These are phyloP conservation scores for Lenwebbia sp. DNA, from an alignment of 345 rosid genomes.

Conservation along the genomic window DNA sequence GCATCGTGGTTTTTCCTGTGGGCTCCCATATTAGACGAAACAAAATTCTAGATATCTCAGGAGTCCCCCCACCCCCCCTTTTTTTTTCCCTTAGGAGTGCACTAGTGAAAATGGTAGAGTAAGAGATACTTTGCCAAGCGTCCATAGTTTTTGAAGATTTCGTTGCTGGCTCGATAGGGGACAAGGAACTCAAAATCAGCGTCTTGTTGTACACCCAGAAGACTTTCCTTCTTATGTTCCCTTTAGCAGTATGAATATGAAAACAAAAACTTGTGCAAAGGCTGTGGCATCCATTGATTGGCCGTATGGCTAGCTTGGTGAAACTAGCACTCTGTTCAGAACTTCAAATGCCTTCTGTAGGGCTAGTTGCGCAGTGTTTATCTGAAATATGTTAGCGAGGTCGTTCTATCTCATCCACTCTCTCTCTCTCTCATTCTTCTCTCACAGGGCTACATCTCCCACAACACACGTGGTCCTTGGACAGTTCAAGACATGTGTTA, in stretches of 20 bases:
- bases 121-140: neutral
- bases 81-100: neutral
- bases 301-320: neutral
- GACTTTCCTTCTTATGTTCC: neutral
- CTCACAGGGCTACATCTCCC: constrained; percentile 62
- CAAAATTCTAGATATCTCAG: neutral
- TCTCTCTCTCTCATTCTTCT: neutral
- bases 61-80: too few species aligned
- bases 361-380: neutral
- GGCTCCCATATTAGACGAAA: neutral
- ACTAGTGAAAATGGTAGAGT: neutral
- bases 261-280: neutral
- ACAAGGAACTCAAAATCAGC: neutral
- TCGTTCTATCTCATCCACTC: neutral
- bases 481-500: constrained; percentile 68
- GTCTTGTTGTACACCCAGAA: neutral
- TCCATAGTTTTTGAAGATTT: neutral
- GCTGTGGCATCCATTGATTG: neutral
- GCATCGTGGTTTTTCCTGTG: neutral
- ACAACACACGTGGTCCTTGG: constrained; percentile 66
- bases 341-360: neutral
- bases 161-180: neutral
- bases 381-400: neutral
- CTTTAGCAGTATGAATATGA: neutral
- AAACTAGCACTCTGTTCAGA: neutral